phyloP scores from a whole-genome alignment of 768 basidiomycete genomes.

The Mycena crocata region DNA sequence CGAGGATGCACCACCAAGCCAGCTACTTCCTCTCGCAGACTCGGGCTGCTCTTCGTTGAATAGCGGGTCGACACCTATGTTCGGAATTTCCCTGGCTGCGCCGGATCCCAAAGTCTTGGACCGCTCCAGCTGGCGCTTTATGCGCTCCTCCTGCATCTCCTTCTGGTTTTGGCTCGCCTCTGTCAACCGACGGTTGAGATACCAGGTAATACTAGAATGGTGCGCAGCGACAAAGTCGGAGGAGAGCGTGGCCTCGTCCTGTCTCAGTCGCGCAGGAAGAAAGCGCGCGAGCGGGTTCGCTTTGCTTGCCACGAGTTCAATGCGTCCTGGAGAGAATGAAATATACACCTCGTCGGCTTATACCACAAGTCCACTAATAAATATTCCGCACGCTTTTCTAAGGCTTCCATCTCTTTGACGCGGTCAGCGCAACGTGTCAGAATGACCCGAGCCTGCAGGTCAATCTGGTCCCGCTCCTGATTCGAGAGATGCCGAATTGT shows the following conservation, averaged over 20 bases:
- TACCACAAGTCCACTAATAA: conserved; percentile 21
- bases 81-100: conserved; percentile 73
- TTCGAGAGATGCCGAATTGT: conserved; percentile 82
- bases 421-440: conserved; percentile 87
- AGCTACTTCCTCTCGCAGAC: conserved; percentile 55
- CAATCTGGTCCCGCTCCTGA: conserved; percentile 95
- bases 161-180: conserved; percentile 83
- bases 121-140: conserved; percentile 88
- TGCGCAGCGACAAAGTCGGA: conserved; percentile 90
- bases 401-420: conserved; percentile 86
- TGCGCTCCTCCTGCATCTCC: conserved; percentile 94
- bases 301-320: conserved; percentile 72
- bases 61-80: conserved; percentile 48
- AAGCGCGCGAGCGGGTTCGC: conserved; percentile 75
- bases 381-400: conserved; percentile 84
- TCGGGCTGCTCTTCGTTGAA: conserved; percentile 36
- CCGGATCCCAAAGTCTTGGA: conserved; percentile 84
- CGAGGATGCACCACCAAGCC: conserved; percentile 71
- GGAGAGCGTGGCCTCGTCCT: conserved; percentile 63
- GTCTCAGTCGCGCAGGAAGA: conserved; percentile 76
- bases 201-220: conserved; percentile 93
- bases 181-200: conserved; percentile 83
- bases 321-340: conserved; percentile 62
- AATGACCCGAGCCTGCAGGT: conserved; percentile 90
- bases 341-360: conserved; percentile 29